Conservation (phyloP, 495 filamentous ascomycete genomes). For the Neurospora tetraspora region DNA sequence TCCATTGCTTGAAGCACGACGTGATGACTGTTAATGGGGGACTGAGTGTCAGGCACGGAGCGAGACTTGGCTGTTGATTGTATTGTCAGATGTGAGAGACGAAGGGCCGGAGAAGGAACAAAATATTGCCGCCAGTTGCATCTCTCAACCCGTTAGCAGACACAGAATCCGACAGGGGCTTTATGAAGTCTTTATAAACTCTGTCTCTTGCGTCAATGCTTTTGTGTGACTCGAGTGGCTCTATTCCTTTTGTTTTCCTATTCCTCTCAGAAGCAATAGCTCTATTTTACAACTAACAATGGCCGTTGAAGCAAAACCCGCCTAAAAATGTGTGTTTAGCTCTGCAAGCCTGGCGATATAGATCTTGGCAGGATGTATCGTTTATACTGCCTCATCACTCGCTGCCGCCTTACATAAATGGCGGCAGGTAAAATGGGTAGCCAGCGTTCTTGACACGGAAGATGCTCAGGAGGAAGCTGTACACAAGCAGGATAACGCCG, state of each 20-base stretch:
- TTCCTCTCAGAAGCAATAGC: background rate
- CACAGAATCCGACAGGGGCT: background rate
- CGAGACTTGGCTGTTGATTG: background rate
- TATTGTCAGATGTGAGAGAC: background rate
- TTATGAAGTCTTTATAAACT: background rate
- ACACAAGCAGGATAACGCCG: conserved; percentile 65
- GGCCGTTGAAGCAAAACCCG: background rate
- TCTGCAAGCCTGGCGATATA: background rate
- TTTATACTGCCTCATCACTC: background rate
- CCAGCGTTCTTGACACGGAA: conserved; percentile 93
- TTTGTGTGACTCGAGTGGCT: background rate
- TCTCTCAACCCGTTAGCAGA: background rate
- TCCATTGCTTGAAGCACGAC: background rate
- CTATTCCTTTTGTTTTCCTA: background rate
- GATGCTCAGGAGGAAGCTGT: conserved; percentile 87
- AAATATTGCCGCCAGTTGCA: background rate
- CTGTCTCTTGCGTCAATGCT: background rate
- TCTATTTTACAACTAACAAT: background rate
- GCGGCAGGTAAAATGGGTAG: conserved; percentile 89
- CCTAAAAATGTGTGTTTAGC: background rate
- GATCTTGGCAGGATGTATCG: background rate
- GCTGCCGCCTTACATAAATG: conserved; percentile 47
- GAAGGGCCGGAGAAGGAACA: background rate
- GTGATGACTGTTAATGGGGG: background rate
- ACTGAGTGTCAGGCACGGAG: background rate